Evolutionary conservation across 768 basidiomycete genomes (phyloP), one percentile per base, ranked within the genome.

Genomic region (Trametes punicea): DNA sequence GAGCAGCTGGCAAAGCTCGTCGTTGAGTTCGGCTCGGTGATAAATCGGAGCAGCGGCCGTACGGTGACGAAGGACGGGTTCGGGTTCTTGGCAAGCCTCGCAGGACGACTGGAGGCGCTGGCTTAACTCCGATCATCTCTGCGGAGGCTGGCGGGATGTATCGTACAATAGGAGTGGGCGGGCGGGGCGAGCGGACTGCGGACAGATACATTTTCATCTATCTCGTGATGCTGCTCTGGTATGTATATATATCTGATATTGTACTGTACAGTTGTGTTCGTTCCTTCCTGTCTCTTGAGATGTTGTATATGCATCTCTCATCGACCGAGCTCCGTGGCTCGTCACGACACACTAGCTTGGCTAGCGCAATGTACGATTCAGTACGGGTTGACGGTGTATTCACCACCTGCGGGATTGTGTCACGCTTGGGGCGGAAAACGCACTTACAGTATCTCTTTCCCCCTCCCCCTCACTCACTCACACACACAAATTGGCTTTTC

Each of bases 31-130:
- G 83, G 83, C 21, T 74, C 76, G 46, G 80, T 87, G 51, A 88
- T 85, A 29, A 82, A 87, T 67, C 77, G 77, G 66, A 84, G 82
- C 63, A 83, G 75, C 33, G 84, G 86, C 38, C 76, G 85, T 60
- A 88, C 84, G 46, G 75, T 91, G 51, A 90, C 87, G 30, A 91
- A 90, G 78, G 85, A 88, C 62, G 87, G 86, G 33, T 79, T 89
- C 63, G 77, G 76, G 9, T 89, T 90, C 65, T 70, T 90, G 46
- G 82, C 84, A 49, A 81, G 81, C 33, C 65, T 89, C 41, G 78
- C 83, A 2, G 76, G 72, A 40, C 73, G 83, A 60, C 69, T 90
- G 56, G 74, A 70, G 61, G 71, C 68, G 10, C 61, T 84, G 77
- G 53, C 55, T 38, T 34, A 45, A 25, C 23, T 10, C 34, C 13